Evolutionary conservation across 1,284 basidiomycete species (phyloP), one percentile per base, ranked within the genome.

Genomic region (Mrakiaceae sp.): DNA sequence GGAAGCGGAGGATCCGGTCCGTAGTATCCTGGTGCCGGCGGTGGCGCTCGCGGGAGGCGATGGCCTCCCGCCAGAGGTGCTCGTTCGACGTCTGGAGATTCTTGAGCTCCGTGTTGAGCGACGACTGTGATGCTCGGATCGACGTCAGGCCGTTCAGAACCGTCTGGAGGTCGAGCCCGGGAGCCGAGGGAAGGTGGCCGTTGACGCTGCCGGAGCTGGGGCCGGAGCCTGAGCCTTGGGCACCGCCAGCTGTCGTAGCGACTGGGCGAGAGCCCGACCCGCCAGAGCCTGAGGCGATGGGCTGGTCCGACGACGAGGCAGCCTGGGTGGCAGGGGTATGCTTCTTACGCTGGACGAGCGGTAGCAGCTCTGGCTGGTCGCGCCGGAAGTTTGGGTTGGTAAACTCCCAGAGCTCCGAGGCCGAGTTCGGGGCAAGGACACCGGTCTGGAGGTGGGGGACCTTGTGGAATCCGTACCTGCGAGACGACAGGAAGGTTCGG

Each of bases 11-110:
- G 68, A 98, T 97, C 66, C 90, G 82, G 73, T 96, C 93, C 73
- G 98, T 93, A n/a, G 92, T 97, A 74, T 98, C 94, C 72, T 96
- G 88, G 70, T 96, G 92, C 71, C 90, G 90, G 72, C 90, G 86
- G 72, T 93, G 86, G 66, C 87, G 82, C 69, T 87, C 84, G 8
- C 89, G 79, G 3, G 89, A 84, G 50, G 86, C 81, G 69, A 93
- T 78, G 0, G 91, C 87, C 72, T 98, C 93, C 72, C 92, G 86
- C 94, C 95, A 98, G 4, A 98, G 77, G 51, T 87, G 80, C 70
- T 93, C 86, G 73, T 98, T 97, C 9, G 87, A 88, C 62, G 82
- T 81, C 76, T 95, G 94, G 40, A 98, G 79, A 50, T 91, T 88
- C 69, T 88, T 88, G 62, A 98, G 79, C 69, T 98, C 93, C 2